phyloP scores from a whole-genome alignment of 306 rosid genomes.

The Lagenaria siceraria region DNA sequence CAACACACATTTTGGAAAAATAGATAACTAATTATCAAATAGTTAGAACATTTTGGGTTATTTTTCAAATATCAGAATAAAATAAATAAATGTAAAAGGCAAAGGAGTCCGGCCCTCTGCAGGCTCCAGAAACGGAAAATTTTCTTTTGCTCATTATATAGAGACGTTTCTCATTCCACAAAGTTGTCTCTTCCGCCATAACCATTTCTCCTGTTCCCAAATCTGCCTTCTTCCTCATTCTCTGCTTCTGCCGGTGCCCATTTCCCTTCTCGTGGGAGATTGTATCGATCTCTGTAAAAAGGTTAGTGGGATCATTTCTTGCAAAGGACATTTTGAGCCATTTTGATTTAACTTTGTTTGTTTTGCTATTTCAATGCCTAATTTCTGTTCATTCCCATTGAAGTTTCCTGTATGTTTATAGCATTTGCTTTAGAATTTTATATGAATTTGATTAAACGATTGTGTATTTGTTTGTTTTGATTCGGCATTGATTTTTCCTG shows the following conservation, averaged over 20 bases:
- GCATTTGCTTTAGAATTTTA: not conserved
- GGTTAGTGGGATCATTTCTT: not conserved
- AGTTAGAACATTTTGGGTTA: not conserved
- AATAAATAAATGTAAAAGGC: not conserved
- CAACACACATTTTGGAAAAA: not conserved
- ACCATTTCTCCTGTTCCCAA: not conserved
- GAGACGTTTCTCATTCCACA: not conserved
- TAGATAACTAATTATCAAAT: not conserved
- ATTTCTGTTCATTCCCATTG: not conserved
- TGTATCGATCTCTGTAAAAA: not conserved
- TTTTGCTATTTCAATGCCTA: not conserved
- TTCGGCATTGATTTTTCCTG: slow-evolving; percentile 5
- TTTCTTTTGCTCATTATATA: not conserved
- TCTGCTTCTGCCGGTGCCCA: not conserved
- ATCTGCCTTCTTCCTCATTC: not conserved
- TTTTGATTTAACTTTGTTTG: not conserved
- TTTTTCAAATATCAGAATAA: not conserved
- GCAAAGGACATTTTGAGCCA: not conserved
- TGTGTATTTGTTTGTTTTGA: not conserved
- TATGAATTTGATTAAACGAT: not conserved
- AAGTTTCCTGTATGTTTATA: not conserved
- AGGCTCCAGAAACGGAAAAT: not conserved
- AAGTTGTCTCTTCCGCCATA: slow-evolving; percentile 2
- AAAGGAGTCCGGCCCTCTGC: not conserved
- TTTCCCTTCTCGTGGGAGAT: not conserved